Evolutionary conservation across 1,139 yeast genomes (phyloP).

Genomic region (Candida tunisiensis): DNA sequence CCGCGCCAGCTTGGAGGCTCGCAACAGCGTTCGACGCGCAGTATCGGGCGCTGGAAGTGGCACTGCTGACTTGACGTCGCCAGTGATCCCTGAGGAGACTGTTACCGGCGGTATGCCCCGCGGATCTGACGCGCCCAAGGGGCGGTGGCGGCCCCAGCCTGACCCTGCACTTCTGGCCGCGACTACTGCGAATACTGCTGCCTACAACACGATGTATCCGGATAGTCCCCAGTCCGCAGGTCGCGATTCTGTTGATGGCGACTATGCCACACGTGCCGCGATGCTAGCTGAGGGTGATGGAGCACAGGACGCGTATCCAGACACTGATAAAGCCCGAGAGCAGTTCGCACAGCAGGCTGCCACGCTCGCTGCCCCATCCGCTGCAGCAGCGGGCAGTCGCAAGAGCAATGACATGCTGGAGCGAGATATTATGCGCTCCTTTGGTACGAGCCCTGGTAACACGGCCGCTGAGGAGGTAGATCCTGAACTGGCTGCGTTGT

Average conservation of each 20-base stretch:
- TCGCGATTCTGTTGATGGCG: constrained; percentile 6
- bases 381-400: too few relatives aligned
- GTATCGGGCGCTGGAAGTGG: too few relatives aligned
- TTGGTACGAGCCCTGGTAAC: constrained; percentile 1
- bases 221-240: neutral
- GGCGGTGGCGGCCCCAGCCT: too few relatives aligned
- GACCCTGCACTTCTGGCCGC: too few relatives aligned
- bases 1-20: too few relatives aligned
- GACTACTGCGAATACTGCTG: too few relatives aligned
- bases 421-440: constrained; percentile 11
- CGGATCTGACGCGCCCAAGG: too few relatives aligned
- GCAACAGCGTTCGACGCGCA: too few relatives aligned
- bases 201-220: too few relatives aligned
- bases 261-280: constrained; percentile 3
- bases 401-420: constrained; percentile 9
- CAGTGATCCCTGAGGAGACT: too few relatives aligned
- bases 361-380: neutral
- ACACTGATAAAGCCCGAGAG: neutral
- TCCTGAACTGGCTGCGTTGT: constrained; percentile 17
- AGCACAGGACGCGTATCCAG: neutral
- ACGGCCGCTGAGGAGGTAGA: constrained; percentile 3
- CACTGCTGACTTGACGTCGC: too few relatives aligned
- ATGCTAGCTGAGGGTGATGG: constrained; percentile 1
- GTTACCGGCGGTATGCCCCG: too few relatives aligned
- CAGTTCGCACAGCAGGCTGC: neutral